phyloP scores from a whole-genome alignment of 495 filamentous ascomycete genomes.

The Arthonia radiata region DNA sequence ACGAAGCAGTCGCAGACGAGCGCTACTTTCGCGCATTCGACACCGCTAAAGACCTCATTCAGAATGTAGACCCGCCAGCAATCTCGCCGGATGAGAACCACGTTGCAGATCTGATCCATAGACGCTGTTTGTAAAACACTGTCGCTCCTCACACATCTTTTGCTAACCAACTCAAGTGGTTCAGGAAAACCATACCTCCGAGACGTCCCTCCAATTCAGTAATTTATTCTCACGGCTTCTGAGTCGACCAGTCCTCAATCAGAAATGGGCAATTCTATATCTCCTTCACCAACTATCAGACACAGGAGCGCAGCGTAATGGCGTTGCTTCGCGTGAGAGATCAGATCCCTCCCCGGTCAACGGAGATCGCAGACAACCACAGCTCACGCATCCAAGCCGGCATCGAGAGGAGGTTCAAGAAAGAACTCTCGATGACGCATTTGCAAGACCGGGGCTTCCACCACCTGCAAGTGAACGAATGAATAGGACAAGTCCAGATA shows the following conservation, averaged over 20 bases:
- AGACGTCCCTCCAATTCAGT: slow-evolving; percentile 66
- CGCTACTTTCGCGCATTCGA: slow-evolving; percentile 19
- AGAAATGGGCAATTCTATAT: slow-evolving; percentile 93
- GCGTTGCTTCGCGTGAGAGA: neutral
- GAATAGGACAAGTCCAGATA: slow-evolving; percentile 6
- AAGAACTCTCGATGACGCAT: neutral
- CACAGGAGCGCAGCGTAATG: slow-evolving; percentile 18
- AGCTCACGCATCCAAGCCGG: neutral
- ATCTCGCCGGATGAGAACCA: slow-evolving; percentile 51
- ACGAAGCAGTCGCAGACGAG: slow-evolving; percentile 20
- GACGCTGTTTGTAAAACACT: slow-evolving; percentile 1
- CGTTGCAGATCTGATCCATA: slow-evolving; percentile 74
- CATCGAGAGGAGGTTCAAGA: slow-evolving; percentile 7
- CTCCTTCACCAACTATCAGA: slow-evolving; percentile 62
- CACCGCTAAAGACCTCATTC: slow-evolving; percentile 18
- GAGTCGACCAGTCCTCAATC: slow-evolving; percentile 66
- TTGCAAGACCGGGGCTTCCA: slow-evolving; percentile 1
- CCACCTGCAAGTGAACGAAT: slow-evolving; percentile 1
- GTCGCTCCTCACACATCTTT: slow-evolving; percentile 1
- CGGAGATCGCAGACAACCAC: neutral
- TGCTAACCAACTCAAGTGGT: slow-evolving; percentile 26
- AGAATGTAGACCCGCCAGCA: slow-evolving; percentile 11
- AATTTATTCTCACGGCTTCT: slow-evolving; percentile 72
- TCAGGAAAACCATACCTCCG: slow-evolving; percentile 45
- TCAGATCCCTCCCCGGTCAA: slow-evolving; percentile 8